These are phyloP conservation scores for Chenopodium suecicum DNA, from an alignment of 148 eudicot species.

Conservation along the genomic window DNA sequence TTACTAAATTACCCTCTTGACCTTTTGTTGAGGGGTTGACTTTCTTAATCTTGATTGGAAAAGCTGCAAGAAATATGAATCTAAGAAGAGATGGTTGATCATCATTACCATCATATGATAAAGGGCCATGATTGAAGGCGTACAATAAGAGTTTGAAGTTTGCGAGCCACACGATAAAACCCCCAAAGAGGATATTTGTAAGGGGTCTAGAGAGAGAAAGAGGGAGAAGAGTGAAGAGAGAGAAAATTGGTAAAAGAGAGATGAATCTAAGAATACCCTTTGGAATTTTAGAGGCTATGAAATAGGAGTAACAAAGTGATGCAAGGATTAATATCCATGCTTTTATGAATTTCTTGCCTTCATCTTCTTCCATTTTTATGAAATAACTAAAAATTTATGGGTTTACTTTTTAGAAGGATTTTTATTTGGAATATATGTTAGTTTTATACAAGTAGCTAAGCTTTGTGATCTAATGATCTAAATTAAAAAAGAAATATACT, in stretches of 20 bases:
- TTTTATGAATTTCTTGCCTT: conserved; percentile 30
- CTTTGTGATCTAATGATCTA: too few species aligned
- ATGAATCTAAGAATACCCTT: conserved; percentile 45
- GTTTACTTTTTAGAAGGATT: too few species aligned
- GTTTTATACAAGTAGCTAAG: too few species aligned
- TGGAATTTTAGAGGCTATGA: conserved; percentile 46
- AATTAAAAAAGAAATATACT: too few species aligned
- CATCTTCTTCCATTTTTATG: conserved; percentile 22
- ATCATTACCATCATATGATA: conserved; percentile 5
- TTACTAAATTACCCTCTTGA: not conserved
- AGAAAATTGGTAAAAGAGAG: conserved; percentile 60
- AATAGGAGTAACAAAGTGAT: conserved; percentile 48
- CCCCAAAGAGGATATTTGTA: conserved; percentile 36
- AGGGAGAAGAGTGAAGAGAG: conserved; percentile 55
- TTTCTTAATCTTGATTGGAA: conserved; percentile 42
- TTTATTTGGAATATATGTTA: too few species aligned
- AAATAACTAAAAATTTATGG: too few species aligned
- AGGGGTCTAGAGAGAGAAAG: conserved; percentile 43
- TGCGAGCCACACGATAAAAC: conserved; percentile 78
- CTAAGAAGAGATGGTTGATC: conserved; percentile 17
- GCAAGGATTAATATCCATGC: conserved; percentile 31
- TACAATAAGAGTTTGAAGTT: conserved; percentile 34
- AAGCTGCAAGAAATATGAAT: conserved; percentile 44
- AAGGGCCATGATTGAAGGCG: conserved; percentile 31
- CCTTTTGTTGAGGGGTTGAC: not conserved